A percentile compares a stretch with the other conserved stretches of the same genome.
Evolutionary conservation across 164 flowering plant species (phyloP).

Genomic region (Vitis rotundifolia): DNA sequence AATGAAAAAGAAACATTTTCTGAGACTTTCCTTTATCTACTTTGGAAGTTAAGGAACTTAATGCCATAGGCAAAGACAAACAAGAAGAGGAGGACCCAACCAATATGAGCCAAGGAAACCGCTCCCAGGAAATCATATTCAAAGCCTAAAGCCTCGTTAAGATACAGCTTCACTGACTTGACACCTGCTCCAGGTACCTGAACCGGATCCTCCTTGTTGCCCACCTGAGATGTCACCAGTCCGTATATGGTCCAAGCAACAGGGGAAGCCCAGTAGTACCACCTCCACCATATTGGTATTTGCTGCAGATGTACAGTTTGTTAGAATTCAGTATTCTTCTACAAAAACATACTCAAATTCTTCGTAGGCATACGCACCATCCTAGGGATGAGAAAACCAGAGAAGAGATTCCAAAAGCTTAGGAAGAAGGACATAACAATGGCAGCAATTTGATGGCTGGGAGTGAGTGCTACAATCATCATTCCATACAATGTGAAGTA

Average conservation of each 20-base stretch:
- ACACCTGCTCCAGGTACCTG: conserved; percentile 18
- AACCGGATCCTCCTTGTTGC: conserved; percentile 17
- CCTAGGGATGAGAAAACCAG: conserved; percentile 49
- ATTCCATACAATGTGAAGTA: conserved; percentile 54
- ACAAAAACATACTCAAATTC: background rate
- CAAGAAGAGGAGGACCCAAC: conserved; percentile 37
- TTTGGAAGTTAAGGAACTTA: conserved; percentile 55
- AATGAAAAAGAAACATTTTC: background rate
- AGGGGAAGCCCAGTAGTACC: conserved; percentile 62
- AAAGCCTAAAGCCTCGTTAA: conserved; percentile 22
- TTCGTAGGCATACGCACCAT: conserved; percentile 19
- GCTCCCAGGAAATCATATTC: conserved; percentile 36
- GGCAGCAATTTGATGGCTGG: conserved; percentile 45
- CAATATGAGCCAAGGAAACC: conserved; percentile 43
- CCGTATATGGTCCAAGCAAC: conserved; percentile 59
- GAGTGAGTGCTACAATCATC: conserved; percentile 56
- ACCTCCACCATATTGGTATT: conserved; percentile 63
- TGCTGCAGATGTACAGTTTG: conserved; percentile 23
- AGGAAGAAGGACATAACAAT: conserved; percentile 45
- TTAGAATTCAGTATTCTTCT: background rate
- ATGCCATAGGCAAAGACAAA: conserved; percentile 47
- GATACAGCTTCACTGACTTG: conserved; percentile 24
- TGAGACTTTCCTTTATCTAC: conserved; percentile 26
- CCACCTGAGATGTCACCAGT: conserved; percentile 44
- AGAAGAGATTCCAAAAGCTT: conserved; percentile 53